Base-by-base conservation (phyloP, 768 basidiomycete species). In the Rhodotorula diobovata region DNA sequence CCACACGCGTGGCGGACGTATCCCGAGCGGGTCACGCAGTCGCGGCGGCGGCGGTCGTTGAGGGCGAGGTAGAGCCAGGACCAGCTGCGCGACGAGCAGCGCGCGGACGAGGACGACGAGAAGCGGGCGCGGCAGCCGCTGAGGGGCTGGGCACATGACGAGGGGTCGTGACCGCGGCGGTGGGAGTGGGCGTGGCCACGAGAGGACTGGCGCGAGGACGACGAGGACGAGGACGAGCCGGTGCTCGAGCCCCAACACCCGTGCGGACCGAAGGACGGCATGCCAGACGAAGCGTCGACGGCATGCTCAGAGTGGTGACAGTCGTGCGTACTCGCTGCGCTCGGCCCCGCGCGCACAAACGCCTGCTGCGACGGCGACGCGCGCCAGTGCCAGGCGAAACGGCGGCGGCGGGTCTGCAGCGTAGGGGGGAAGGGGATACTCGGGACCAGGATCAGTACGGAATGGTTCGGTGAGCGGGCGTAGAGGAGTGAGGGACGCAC, bases 21-120 rank as follows among this genome's bases (percentile, higher is more conserved):
- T 28, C 63, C 50, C 4, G 56, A 50, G 43, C 18, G 61, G 43
- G 15, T 35, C 23, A 32, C 43, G 25, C 43, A 62, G 57, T 59
- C 66, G 32, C 41, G 61, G 25, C 70, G 65, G 14, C 70, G 65
- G 21, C 70, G 60, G 57, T 71, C 70, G 64, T 71, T 66, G 23
- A 37, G 32, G 35, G n/a, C 53, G 50, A 66, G 65, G 61, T 50
- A 59, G 57, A 56, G 59, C 35, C 35, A 50, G 11, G 23, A 23
- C 65, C 65, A 66, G 25, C 55, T 43, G 18, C 15, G 34, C 9
- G 45, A 23, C 30, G 43, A 23, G 16, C n/a, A n/a, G n/a, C n/a
- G n/a, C n/a, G n/a, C n/a, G n/a, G n/a, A n/a, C n/a, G n/a, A n/a
- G n/a, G n/a, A n/a, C n/a, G n/a, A n/a, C n/a, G n/a, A n/a, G n/a